phyloP scores from a whole-genome alignment of 1,284 basidiomycete species.

The Malassezia slooffiae region DNA sequence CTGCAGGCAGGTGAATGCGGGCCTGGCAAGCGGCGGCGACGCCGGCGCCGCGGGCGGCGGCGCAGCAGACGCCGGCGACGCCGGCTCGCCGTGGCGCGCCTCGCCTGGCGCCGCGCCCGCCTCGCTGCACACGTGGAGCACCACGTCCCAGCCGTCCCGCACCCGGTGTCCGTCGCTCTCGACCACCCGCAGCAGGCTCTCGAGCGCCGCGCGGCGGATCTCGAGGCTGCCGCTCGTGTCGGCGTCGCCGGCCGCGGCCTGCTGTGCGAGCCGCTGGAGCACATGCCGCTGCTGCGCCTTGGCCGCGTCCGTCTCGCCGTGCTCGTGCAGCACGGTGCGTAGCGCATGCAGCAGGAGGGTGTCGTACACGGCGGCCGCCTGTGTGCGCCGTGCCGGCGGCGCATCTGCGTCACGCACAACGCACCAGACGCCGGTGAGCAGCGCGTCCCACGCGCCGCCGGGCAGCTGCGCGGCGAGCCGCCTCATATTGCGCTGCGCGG shows the following conservation, averaged over 20 bases:
- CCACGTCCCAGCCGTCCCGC: conserved; percentile 77
- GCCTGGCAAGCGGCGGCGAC: conserved; percentile 54
- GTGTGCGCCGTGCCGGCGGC: conserved; percentile 67
- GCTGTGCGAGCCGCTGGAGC: conserved; percentile 66
- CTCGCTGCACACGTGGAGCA: conserved; percentile 61
- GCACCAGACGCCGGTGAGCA: not conserved
- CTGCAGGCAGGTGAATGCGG: conserved; percentile 84
- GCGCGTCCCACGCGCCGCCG: conserved; percentile 66
- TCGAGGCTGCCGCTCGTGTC: conserved; percentile 52
- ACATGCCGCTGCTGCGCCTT: conserved; percentile 66
- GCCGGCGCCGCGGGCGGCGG: conserved; percentile 10
- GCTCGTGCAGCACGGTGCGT: conserved; percentile 54
- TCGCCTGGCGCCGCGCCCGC: conserved; percentile 22
- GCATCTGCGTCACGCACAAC: conserved; percentile 49
- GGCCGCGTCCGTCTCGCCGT: conserved; percentile 46
- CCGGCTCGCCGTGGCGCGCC: conserved; percentile 8
- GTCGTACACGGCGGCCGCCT: conserved; percentile 74
- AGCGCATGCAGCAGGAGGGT: conserved; percentile 69
- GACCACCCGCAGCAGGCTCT: conserved; percentile 71
- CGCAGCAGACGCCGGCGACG: not conserved
- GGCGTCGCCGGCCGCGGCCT: conserved; percentile 57
- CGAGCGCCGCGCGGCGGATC: conserved; percentile 71
- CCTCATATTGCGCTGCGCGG: conserved; percentile 69
- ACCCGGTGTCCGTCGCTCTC: conserved; percentile 83
- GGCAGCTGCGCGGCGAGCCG: conserved; percentile 69